Conservation (phyloP, 2,329 filamentous ascomycete species). For the Botrytis squamosa region DNA sequence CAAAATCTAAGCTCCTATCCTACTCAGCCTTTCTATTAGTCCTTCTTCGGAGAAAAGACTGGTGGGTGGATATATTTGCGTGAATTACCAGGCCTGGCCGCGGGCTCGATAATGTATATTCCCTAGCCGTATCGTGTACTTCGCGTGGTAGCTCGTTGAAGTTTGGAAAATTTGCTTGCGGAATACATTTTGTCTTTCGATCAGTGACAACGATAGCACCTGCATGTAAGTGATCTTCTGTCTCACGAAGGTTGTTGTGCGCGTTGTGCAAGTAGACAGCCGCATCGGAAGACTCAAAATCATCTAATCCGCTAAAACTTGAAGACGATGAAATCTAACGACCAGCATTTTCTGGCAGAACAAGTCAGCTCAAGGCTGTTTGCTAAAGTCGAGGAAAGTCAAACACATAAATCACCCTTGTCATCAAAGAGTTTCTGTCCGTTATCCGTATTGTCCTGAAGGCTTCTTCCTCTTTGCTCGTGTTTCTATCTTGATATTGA, state of each 20-base stretch:
- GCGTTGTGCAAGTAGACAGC: not conserved
- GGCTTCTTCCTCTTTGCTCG: not conserved
- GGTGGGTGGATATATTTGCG: too few species aligned
- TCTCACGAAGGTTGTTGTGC: not conserved
- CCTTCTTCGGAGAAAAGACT: not conserved
- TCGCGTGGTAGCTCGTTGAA: not conserved
- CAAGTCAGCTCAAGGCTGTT: too few species aligned
- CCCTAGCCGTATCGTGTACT: not conserved
- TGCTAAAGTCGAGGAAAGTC: not conserved
- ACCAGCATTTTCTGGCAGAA: not conserved
- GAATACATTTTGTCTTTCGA: not conserved
- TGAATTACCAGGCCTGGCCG: not conserved
- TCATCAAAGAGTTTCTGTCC: not conserved
- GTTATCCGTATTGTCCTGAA: not conserved
- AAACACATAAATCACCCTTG: not conserved
- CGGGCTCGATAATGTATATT: not conserved
- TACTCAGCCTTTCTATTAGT: not conserved
- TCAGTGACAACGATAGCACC: not conserved
- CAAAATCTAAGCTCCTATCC: not conserved
- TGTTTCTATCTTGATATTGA: not conserved
- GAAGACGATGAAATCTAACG: not conserved
- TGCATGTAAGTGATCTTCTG: not conserved
- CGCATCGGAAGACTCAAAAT: not conserved
- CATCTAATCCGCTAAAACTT: not conserved
- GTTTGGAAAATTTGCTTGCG: not conserved